Percentiles rank a stretch among this genome's conserved stretches.
phyloP scores from a whole-genome alignment of 352 stramenopile species.

The Phytophthora sp. region DNA sequence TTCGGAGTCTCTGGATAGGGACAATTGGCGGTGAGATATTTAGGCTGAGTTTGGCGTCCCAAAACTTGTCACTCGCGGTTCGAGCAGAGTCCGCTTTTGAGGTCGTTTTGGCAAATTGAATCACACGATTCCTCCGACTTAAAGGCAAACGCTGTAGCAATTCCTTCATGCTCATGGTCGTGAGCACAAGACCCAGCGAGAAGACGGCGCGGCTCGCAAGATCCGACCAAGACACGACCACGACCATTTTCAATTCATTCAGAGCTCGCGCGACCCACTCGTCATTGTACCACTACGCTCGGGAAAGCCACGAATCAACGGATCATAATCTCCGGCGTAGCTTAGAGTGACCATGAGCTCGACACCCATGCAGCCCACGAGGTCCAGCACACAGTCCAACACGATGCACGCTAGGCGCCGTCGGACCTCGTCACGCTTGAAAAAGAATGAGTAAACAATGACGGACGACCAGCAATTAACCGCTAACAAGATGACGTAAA shows the following conservation, averaged over 20 bases:
- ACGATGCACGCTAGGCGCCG: constrained; percentile 26
- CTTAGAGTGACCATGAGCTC: constrained; percentile 18
- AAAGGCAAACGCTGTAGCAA: constrained; percentile 12
- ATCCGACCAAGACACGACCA: constrained; percentile 37
- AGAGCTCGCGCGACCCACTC: constrained; percentile 32
- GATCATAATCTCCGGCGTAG: constrained; percentile 21
- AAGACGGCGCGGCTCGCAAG: constrained; percentile 32
- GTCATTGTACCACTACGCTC: constrained; percentile 34
- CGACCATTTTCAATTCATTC: constrained; percentile 38
- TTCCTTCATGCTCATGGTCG: constrained; percentile 30
- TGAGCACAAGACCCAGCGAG: constrained; percentile 26
- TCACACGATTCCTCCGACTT: neutral
- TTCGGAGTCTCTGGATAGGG: neutral
- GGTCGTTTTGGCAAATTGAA: neutral
- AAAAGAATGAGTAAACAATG: constrained; percentile 26
- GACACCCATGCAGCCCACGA: constrained; percentile 30
- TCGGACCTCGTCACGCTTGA: constrained; percentile 16
- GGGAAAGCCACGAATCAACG: constrained; percentile 7
- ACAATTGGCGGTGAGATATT: neutral
- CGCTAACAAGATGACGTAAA: constrained; percentile 40
- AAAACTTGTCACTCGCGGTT: constrained; percentile 5
- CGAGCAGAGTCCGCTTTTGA: neutral
- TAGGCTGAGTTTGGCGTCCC: neutral
- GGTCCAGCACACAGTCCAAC: constrained; percentile 29
- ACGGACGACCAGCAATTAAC: constrained; percentile 35